These are phyloP conservation scores for Acanthamoeba sp. DNA, from an alignment of 208 protist species.

Conservation along the genomic window DNA sequence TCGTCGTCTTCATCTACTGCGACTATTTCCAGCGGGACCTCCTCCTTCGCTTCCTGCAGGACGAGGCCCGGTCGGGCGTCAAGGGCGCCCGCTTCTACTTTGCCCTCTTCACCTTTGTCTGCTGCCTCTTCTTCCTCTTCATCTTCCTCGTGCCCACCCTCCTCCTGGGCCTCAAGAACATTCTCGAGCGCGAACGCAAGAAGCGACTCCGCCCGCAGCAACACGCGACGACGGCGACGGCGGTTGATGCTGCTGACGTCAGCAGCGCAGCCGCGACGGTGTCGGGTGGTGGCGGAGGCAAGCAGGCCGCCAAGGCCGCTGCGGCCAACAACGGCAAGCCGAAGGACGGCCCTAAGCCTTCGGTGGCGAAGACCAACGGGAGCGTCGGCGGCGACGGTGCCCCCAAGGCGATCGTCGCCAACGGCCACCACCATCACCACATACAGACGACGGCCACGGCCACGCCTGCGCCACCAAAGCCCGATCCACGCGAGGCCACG, in stretches of 20 bases:
- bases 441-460: neutral
- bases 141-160: constrained; percentile 48
- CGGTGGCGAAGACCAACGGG: neutral
- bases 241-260: neutral
- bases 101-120: constrained; percentile 52
- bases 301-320: neutral
- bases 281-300: too few species aligned
- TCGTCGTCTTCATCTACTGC: constrained; percentile 60
- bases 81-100: constrained; percentile 47
- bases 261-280: neutral
- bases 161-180: constrained; percentile 46
- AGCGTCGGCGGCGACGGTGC: too few species aligned
- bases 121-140: constrained; percentile 55
- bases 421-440: too few species aligned
- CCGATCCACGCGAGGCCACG: neutral
- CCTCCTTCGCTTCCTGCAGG: constrained; percentile 2
- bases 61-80: neutral
- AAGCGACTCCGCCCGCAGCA: neutral
- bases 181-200: constrained; percentile 42
- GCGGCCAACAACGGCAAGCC: neutral
- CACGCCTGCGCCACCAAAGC: neutral
- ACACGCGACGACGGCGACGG: neutral
- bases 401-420: neutral
- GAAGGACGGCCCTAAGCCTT: neutral
- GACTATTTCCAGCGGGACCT: constrained; percentile 54